Base-by-base conservation (phyloP, 495 filamentous ascomycete species). In the Penicillium arizonense region DNA sequence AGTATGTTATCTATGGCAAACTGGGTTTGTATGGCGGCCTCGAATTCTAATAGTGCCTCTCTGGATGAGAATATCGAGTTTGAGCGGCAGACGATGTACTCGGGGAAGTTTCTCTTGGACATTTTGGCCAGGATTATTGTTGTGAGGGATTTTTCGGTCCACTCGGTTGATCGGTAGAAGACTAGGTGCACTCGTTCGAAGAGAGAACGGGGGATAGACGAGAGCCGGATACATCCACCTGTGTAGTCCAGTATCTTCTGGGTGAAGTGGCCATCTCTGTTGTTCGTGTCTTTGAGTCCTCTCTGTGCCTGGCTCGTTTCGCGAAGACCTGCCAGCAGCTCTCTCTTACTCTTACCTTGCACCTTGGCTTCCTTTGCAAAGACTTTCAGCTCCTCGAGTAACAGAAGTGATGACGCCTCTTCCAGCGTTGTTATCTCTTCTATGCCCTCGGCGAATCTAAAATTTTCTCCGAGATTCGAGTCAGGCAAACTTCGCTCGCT, bases 101-200 rank as follows among this genome's bases (percentile, higher is more conserved):
- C 75, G 1, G 94, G 92, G 49, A 96, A 97, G 63, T 92, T 96
- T 20, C 88, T 82, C 41, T 84, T 82, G 6, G 89, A 86, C 24
- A 91, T 94, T 47, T 91, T 90, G 12, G 94, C 89, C 10, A 98
- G 82, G 50, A 98, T 96, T 53, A 97, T 93, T 3, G 92, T 93
- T 2, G 90, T 96, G 3, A 98, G 80, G 10, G 93, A 96, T 59
- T 96, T 97, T 59, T 97, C 94, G 0, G 92, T 94, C 92, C 93
- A 97, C 65, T 96, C 91, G 0, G 92, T 96, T 24, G 92, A 97
- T 28, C 92, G 80, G 63, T 97, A 97, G 64, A 96, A 97, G 44
- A 98, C 92, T 6, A 98, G 72, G 70, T 97, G 93, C 2, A 97
- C 90, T 28, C 94, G 82, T 63, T 96, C 91, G 59, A 98, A 98